phyloP scores from a whole-genome alignment of 768 basidiomycete genomes.

The Lactarius quietus region DNA sequence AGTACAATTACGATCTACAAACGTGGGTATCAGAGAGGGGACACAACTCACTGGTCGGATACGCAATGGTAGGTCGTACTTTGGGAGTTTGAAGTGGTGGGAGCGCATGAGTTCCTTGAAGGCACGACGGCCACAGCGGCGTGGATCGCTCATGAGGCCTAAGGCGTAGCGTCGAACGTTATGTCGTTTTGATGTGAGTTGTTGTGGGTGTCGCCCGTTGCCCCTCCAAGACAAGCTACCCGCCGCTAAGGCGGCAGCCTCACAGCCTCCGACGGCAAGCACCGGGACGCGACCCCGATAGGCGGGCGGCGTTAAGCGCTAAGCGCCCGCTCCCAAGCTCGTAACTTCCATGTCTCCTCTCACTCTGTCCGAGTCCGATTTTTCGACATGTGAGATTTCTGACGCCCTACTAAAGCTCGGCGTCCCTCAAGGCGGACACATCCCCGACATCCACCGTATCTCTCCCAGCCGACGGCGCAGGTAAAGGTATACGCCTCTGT shows the following conservation, averaged over 20 bases:
- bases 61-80: slow-evolving; percentile 66
- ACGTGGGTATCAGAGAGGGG: neutral
- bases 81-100: slow-evolving; percentile 55
- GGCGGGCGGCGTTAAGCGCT: no score
- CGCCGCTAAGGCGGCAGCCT: neutral
- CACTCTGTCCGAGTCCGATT: slow-evolving; percentile 32
- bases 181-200: neutral
- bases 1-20: neutral
- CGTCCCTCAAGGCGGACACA: slow-evolving; percentile 63
- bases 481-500: slow-evolving; percentile 43
- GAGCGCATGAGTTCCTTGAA: slow-evolving; percentile 71
- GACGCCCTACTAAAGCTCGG: slow-evolving; percentile 85
- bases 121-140: slow-evolving; percentile 42
- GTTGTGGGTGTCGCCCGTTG: neutral
- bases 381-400: slow-evolving; percentile 81
- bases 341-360: slow-evolving; percentile 14
- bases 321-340: no score
- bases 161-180: neutral
- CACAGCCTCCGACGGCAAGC: neutral
- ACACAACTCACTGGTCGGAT: slow-evolving; percentile 56
- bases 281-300: neutral
- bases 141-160: slow-evolving; percentile 25
- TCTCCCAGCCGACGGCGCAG: slow-evolving; percentile 42
- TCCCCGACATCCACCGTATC: slow-evolving; percentile 70
- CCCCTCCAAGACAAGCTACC: no score